Evolutionary conservation across 2,329 filamentous ascomycete genomes (phyloP), one percentile per base, ranked within the genome.

Genomic region (Chalara sp.): DNA sequence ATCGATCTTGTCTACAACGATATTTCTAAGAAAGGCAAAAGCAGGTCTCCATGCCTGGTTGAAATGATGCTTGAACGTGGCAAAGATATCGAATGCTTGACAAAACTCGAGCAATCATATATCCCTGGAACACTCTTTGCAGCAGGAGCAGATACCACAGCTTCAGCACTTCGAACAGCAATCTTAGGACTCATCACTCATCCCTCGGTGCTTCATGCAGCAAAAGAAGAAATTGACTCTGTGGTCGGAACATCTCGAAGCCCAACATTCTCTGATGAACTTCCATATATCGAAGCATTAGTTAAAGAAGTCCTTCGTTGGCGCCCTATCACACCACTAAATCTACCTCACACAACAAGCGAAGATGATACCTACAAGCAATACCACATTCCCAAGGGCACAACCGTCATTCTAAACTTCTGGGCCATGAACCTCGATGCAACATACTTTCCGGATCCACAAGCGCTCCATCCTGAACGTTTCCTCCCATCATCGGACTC

Each of bases 271-370:
- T 57, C 63, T 0, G 72, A 75, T 47, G 65, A 67, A 35, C 57
- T 76, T 2, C 73, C 70, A 0, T 76, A 75, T 56, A 61, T 76
- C 4, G 58, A 65, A 11, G 68, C 67, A 37, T 56, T 70, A 11
- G 63, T 73, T 46, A 73, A 75, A 46, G 73, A 77, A 58, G 63
- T 64, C 0, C 57, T 76, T 69, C 68, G 75, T n/a, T 74, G 70
- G 68, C 65, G 67, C 32, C 74, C 74, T 1, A 66, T 76, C 3
- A 70, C 69, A 5, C 72, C 75, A 67, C 65, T 70, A 1, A 75
- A 73, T 11, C 80, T n/a, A 75, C 78, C 79, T 2, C 79, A 83
- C 60, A 71, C 68, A 42, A 69, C 76, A 12, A 68, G 73, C 2
- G 63, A 72, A 46, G 79, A 82, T 47, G 79, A 82, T 47, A 67